Evolutionary conservation across 73 alveolate genomes (phyloP).

Genomic region (Uronychia binucleata): DNA sequence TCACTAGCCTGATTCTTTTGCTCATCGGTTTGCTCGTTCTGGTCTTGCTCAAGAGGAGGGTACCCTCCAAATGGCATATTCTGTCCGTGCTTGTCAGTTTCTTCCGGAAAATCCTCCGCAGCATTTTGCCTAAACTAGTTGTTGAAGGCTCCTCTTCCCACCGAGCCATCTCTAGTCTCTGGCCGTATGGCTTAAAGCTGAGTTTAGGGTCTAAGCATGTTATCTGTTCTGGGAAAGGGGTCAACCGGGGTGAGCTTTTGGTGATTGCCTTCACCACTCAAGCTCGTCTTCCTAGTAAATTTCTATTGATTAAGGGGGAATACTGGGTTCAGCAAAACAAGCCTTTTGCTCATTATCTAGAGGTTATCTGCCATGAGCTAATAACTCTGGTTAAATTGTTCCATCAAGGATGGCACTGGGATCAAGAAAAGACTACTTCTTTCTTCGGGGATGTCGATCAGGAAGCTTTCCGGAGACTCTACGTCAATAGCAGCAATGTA

Average conservation of each 20-base stretch:
- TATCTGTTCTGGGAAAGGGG: neutral
- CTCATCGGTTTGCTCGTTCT: too few species aligned
- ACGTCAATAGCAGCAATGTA: constrained; percentile 63
- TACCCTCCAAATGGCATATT: too few species aligned
- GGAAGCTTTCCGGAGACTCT: constrained; percentile 60
- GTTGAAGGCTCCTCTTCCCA: neutral
- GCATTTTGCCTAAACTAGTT: neutral
- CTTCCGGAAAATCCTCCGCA: neutral
- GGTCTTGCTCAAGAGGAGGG: too few species aligned
- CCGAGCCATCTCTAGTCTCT: neutral
- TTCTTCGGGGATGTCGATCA: constrained; percentile 46
- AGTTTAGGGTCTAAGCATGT: neutral
- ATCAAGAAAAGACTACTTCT: too few species aligned
- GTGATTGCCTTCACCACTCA: neutral
- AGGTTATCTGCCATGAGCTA: neutral
- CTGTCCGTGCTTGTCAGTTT: too few species aligned
- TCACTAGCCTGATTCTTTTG: too few species aligned
- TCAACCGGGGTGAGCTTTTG: neutral
- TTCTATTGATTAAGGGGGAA: neutral
- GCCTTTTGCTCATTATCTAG: neutral
- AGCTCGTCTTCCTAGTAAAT: neutral
- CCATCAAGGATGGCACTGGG: neutral
- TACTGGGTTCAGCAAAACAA: neutral
- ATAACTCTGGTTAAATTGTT: neutral
- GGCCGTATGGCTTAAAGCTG: neutral